phyloP scores from a whole-genome alignment of 805 yeast genomes.

The Candida khao-thaluensis region DNA sequence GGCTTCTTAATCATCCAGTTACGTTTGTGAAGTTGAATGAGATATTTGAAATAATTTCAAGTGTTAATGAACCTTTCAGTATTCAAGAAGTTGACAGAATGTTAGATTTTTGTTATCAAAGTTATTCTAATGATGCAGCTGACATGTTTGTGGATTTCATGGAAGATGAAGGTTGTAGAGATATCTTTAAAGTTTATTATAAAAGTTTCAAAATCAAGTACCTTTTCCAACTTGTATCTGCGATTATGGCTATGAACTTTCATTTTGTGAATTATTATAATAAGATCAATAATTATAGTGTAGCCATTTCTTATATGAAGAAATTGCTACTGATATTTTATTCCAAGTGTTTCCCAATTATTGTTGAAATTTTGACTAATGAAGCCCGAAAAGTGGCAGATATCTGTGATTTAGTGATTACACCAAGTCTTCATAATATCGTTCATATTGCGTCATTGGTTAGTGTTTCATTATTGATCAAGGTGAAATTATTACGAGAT shows the following conservation, averaged over 20 bases:
- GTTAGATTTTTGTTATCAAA: slow-evolving; percentile 12
- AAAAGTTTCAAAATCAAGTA: slow-evolving; percentile 9
- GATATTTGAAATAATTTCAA: slow-evolving; percentile 16
- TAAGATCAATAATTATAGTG: slow-evolving; percentile 20
- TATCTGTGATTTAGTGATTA: slow-evolving; percentile 34
- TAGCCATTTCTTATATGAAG: slow-evolving; percentile 33
- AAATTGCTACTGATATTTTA: slow-evolving; percentile 26
- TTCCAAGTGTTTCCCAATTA: slow-evolving; percentile 17
- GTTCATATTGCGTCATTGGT: slow-evolving; percentile 39
- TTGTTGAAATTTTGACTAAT: slow-evolving; percentile 9
- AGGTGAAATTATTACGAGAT: slow-evolving; percentile 18
- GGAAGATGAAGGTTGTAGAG: slow-evolving; percentile 3
- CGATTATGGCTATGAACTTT: slow-evolving; percentile 19
- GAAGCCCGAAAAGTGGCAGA: slow-evolving; percentile 2
- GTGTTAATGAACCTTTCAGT: slow-evolving; percentile 16
- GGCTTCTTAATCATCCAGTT: slow-evolving; percentile 2
- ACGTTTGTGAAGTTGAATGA: slow-evolving; percentile 13
- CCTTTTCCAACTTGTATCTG: slow-evolving; percentile 7
- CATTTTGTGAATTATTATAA: slow-evolving; percentile 43
- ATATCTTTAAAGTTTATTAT: slow-evolving; percentile 6
- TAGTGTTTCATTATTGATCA: slow-evolving; percentile 20
- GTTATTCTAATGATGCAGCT: slow-evolving; percentile 7
- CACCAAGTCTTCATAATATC: slow-evolving; percentile 31
- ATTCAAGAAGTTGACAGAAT: slow-evolving; percentile 14
- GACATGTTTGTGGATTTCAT: neutral